Percentiles rank a stretch among this genome's conserved stretches.
Evolutionary conservation across 495 filamentous ascomycete species (phyloP).

Genomic region (Hypoxylon crocopeplum): DNA sequence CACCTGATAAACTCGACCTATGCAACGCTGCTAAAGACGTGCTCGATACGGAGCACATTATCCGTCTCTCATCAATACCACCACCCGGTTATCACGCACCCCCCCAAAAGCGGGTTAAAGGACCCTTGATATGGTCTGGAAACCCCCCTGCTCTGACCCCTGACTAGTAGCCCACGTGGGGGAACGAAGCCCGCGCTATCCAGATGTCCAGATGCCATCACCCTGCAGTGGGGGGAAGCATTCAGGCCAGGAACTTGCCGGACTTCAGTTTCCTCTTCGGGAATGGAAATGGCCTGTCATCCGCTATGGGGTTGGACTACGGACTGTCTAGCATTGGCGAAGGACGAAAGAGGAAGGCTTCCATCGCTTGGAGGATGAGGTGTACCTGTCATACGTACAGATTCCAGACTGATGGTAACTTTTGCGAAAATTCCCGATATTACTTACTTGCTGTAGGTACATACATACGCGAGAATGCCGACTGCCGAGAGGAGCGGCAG

Average conservation of each 20-base stretch:
- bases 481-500: background rate
- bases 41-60: no score
- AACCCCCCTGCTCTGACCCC: background rate
- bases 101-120: background rate
- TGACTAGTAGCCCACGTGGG: conserved; percentile 25
- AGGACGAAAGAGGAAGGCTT: no score
- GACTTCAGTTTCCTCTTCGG: background rate
- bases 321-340: no score
- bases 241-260: background rate
- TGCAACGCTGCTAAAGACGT: no score
- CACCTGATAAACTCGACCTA: background rate
- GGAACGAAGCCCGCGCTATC: background rate
- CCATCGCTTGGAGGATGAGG: no score
- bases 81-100: background rate
- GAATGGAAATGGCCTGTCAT: no score
- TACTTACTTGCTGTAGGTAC: no score
- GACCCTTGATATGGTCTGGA: background rate
- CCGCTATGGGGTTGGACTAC: no score
- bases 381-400: no score
- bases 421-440: no score
- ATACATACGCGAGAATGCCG: no score
- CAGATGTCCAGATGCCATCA: background rate
- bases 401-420: no score
- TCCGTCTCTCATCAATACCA: background rate
- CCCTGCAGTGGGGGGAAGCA: background rate